Conservation (phyloP, 108 stramenopile genomes). For the Nannochloropsis salina region DNA sequence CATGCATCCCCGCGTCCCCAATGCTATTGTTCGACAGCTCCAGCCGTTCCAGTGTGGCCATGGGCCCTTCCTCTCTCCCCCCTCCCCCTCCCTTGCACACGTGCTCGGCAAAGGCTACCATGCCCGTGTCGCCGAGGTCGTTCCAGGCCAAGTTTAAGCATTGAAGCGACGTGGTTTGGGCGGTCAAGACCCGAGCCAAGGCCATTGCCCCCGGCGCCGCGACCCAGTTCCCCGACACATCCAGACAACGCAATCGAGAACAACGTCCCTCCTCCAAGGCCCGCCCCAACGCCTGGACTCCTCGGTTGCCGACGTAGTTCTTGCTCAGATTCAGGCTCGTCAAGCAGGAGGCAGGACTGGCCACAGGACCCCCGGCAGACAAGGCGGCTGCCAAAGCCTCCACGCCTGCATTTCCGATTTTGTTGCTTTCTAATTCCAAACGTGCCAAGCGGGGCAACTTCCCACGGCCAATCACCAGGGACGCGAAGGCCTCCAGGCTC, state of each 20-base stretch:
- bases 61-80: not conserved
- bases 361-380: not conserved
- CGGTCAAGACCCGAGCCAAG: not conserved
- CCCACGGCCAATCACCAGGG: not conserved
- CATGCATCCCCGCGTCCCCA: not conserved
- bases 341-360: not conserved
- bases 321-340: not conserved
- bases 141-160: not conserved
- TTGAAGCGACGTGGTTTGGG: not conserved
- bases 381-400: not conserved
- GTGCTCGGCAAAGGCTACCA: not conserved
- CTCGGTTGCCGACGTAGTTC: not conserved
- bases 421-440: not conserved
- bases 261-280: not conserved
- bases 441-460: not conserved
- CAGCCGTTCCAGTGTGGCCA: not conserved
- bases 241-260: not conserved
- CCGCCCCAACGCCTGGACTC: not conserved
- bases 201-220: not conserved
- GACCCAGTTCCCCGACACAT: not conserved
- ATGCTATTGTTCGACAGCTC: not conserved
- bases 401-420: not conserved
- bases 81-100: not conserved
- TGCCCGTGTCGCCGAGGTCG: not conserved
- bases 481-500: not conserved